phyloP scores from a whole-genome alignment of 805 yeast genomes.

The Pichia pseudocactophila region DNA sequence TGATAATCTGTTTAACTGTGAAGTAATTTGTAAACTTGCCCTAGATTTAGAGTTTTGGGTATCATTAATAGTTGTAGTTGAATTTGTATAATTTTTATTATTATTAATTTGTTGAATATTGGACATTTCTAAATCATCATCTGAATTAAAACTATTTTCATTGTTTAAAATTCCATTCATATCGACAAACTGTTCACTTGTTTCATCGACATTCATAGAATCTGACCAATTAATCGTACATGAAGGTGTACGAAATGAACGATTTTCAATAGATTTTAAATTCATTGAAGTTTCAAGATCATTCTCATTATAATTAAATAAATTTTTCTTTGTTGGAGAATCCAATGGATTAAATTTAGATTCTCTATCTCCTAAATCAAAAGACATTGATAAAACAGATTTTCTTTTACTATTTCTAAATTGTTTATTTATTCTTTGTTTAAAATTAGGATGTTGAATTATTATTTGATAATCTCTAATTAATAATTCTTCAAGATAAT shows the following conservation, averaged over 20 bases:
- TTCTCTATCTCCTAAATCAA: constrained; percentile 12
- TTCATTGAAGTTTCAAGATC: constrained; percentile 3
- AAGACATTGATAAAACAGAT: constrained; percentile 17
- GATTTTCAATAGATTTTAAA: not conserved
- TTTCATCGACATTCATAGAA: constrained; percentile 15
- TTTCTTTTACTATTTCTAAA: constrained; percentile 15
- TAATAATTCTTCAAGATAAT: constrained; percentile 61
- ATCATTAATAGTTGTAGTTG: too few relatives aligned
- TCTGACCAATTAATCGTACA: constrained; percentile 31
- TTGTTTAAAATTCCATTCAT: constrained; percentile 4
- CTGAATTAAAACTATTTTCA: not conserved
- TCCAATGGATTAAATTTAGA: constrained; percentile 12
- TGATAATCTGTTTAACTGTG: not conserved
- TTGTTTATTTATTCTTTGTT: constrained; percentile 20
- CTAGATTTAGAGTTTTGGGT: not conserved
- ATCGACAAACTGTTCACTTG: constrained; percentile 9
- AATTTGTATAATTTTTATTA: too few relatives aligned
- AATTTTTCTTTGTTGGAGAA: constrained; percentile 17
- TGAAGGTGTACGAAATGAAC: constrained; percentile 27
- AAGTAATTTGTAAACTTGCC: constrained; percentile 2
- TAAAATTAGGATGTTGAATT: constrained; percentile 12
- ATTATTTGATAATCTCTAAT: constrained; percentile 54
- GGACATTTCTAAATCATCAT: not conserved
- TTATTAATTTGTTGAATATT: not conserved
- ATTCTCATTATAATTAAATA: not conserved